phyloP scores from a whole-genome alignment of 2,329 filamentous ascomycete genomes.

The Sclerotinia borealis region DNA sequence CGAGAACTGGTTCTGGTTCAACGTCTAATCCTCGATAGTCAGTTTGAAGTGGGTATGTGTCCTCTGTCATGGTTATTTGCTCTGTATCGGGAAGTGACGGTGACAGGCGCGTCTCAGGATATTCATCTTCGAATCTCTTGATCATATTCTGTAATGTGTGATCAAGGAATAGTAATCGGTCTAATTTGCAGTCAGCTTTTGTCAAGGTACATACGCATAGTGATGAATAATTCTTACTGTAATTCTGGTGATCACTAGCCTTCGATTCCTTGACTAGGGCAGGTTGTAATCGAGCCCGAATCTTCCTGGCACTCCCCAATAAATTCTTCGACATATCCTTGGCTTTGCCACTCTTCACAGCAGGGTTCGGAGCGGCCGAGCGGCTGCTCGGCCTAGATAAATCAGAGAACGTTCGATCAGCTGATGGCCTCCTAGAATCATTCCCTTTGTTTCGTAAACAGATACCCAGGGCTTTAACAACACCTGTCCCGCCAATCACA shows the following conservation, averaged over 20 bases:
- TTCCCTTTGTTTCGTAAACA: slow-evolving; percentile 76
- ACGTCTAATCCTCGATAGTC: slow-evolving; percentile 20
- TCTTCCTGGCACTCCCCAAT: slow-evolving; percentile 81
- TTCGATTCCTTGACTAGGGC: slow-evolving; percentile 71
- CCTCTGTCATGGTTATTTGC: neutral
- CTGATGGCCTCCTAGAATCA: slow-evolving; percentile 45
- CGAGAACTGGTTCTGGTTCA: slow-evolving; percentile 21
- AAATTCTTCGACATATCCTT: slow-evolving; percentile 93
- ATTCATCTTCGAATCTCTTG: slow-evolving; percentile 91
- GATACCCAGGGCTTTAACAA: slow-evolving; percentile 88
- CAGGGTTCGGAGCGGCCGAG: slow-evolving; percentile 39
- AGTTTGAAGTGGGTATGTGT: slow-evolving; percentile 12
- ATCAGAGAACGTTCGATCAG: slow-evolving; percentile 24
- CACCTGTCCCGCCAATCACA: slow-evolving; percentile 89
- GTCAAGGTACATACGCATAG: neutral
- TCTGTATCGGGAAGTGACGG: slow-evolving; percentile 17
- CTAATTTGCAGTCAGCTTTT: slow-evolving; percentile 35
- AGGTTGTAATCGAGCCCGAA: slow-evolving; percentile 74
- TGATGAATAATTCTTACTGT: slow-evolving; percentile 52
- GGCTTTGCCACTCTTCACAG: slow-evolving; percentile 54
- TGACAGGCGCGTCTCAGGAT: slow-evolving; percentile 68
- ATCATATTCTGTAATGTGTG: slow-evolving; percentile 87
- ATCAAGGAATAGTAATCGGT: slow-evolving; percentile 78
- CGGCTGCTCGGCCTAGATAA: slow-evolving; percentile 36
- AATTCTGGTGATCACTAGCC: slow-evolving; percentile 65